These are phyloP conservation scores for Fusarium mundagurra DNA, from an alignment of 2,329 filamentous ascomycete genomes.

Conservation along the genomic window DNA sequence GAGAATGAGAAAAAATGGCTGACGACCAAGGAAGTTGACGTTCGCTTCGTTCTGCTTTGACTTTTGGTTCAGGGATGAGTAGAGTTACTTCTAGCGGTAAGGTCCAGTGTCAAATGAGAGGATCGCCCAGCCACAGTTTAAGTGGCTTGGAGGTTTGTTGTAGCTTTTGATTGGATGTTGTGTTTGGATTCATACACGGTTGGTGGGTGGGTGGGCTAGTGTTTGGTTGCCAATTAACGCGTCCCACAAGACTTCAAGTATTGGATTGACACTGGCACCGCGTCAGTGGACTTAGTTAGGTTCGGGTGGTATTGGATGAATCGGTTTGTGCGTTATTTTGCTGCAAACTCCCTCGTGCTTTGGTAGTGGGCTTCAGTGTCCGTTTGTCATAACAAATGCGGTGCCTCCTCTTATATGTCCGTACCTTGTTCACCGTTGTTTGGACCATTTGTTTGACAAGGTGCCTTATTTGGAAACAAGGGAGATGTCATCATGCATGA, in stretches of 20 bases:
- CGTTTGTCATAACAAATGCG: neutral
- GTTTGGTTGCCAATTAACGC: slow-evolving; percentile 31
- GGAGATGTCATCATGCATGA: slow-evolving; percentile 32
- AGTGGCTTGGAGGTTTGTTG: slow-evolving; percentile 21
- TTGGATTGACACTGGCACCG: neutral
- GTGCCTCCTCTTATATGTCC: neutral
- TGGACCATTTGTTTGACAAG: neutral
- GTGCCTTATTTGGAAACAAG: neutral
- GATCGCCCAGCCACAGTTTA: slow-evolving; percentile 33
- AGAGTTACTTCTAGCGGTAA: slow-evolving; percentile 32
- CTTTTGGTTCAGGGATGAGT: slow-evolving; percentile 44
- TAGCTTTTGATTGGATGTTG: slow-evolving; percentile 21
- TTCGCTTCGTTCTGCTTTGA: slow-evolving; percentile 26
- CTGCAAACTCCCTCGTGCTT: slow-evolving; percentile 1
- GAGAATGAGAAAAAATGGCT: slow-evolving; percentile 35
- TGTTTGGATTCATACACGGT: slow-evolving; percentile 26
- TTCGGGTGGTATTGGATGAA: neutral
- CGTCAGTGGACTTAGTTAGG: neutral
- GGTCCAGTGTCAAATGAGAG: slow-evolving; percentile 19
- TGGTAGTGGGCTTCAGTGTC: neutral
- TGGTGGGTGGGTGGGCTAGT: slow-evolving; percentile 16
- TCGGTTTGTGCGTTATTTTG: slow-evolving; percentile 4
- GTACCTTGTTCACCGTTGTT: neutral
- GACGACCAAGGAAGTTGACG: slow-evolving; percentile 43
- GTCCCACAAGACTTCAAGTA: slow-evolving; percentile 17